These are phyloP conservation scores for Paspalum notatum DNA, from an alignment of 176 grass and related monocot genomes.

Conservation along the genomic window DNA sequence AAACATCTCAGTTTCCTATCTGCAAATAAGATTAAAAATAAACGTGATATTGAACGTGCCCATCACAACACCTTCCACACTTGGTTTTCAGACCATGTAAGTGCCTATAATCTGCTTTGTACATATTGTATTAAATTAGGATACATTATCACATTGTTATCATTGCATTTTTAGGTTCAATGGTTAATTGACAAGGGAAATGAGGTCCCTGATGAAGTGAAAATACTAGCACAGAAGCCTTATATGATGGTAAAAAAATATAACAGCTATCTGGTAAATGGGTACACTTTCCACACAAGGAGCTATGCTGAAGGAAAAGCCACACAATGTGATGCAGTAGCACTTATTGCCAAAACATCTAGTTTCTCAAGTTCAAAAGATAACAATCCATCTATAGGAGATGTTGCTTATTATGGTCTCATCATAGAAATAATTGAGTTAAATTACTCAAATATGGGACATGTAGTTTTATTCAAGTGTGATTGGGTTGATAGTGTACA, in stretches of 20 bases:
- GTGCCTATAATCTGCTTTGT: not conserved
- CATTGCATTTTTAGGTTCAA: no score
- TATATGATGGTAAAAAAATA: conserved; percentile 5
- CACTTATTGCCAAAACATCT: not conserved
- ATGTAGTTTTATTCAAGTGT: not conserved
- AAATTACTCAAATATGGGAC: not conserved
- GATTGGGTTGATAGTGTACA: not conserved
- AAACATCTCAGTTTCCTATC: not conserved
- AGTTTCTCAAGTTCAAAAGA: not conserved
- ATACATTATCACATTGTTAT: no score
- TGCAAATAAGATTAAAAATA: not conserved
- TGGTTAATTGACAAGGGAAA: no score
- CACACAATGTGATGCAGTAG: not conserved
- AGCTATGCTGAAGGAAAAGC: not conserved
- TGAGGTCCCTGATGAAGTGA: not conserved
- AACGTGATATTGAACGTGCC: not conserved
- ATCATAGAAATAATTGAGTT: not conserved
- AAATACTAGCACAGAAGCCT: not conserved
- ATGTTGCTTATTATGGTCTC: not conserved
- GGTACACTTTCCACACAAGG: not conserved
- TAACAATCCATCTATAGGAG: not conserved
- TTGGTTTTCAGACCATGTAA: not conserved
- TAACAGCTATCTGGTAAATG: not conserved
- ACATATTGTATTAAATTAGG: no score
- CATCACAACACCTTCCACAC: not conserved